Base-by-base conservation (phyloP, 306 rosid genomes). In the Trichosanthes cucumerina region DNA sequence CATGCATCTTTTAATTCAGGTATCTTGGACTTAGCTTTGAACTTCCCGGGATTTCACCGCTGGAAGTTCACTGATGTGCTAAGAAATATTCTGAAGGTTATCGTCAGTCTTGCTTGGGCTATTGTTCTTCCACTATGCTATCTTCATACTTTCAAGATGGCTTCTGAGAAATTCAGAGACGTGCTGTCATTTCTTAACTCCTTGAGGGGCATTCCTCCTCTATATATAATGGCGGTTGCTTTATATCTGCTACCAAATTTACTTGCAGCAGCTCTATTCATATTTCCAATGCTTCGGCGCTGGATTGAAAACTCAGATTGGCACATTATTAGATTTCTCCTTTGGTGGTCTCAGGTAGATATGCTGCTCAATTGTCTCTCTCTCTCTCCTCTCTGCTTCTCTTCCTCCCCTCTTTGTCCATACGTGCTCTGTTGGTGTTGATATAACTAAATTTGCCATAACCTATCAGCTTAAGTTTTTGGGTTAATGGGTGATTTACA, bases 271-370 rank as follows among this genome's bases (percentile, higher is more conserved):
- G 54, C 49, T 82, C 83, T 95, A 79, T 95, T 95, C 89, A 73
- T 91, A 59, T 92, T 95, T 80, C 99, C 99, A 31, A 86, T 95
- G 97, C 90, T 95, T 77, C 91, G 97, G 49, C 99, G 99, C 80
- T 92, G 96, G 97, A 95, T 95, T 81, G 99, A 95, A 88, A 95
- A 91, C 87, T 95, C 99, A 57, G 88, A 95, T 85, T 95, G 99
- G 99, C 97, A 87, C 84, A 84, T 95, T 36, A 76, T 95, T 59
- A 89, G 99, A 83, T 77, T 95, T 76, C 93, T 95, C 82, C 83
- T 92, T 74, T 95, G 99, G 99, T 95, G 99, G 99, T 89, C 97
- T 79, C 99, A 95, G 99, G 99, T 95, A 80, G 41, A 78, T 76
- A 13, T 47, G 23, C 79, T 60, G 31, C 76, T 31, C 78, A 59